These are phyloP conservation scores for Wickerhamiella sergipiensis DNA, from an alignment of 805 yeast species.

Conservation along the genomic window DNA sequence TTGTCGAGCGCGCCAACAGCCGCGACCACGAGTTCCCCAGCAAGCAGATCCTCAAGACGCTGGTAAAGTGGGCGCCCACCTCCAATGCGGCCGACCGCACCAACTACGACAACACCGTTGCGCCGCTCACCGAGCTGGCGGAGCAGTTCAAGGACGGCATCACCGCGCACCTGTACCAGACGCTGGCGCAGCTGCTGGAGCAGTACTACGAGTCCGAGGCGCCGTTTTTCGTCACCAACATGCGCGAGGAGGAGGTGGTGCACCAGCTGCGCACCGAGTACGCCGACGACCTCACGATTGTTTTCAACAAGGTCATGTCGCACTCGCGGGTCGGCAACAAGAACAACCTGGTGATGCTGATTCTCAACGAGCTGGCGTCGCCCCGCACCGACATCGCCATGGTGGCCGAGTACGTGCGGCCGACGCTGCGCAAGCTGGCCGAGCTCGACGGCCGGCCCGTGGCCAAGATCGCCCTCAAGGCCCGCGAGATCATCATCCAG, in stretches of 20 bases:
- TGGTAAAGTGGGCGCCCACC: slow-evolving; percentile 51
- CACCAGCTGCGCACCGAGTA: slow-evolving; percentile 78
- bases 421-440: slow-evolving; percentile 62
- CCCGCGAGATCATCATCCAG: slow-evolving; percentile 91
- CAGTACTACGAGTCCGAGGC: slow-evolving; percentile 69
- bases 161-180: slow-evolving; percentile 67
- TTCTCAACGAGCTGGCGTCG: slow-evolving; percentile 70
- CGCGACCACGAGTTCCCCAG: slow-evolving; percentile 88
- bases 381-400: slow-evolving; percentile 57
- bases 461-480: slow-evolving; percentile 87
- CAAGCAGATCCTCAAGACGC: slow-evolving; percentile 57
- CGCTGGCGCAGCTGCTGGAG: slow-evolving; percentile 53
- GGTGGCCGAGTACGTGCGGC: slow-evolving; percentile 54
- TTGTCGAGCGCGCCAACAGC: slow-evolving; percentile 49
- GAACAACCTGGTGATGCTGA: slow-evolving; percentile 77
- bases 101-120: slow-evolving; percentile 44
- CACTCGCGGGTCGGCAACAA: slow-evolving; percentile 90
- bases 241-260: slow-evolving; percentile 78
- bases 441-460: slow-evolving; percentile 82
- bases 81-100: slow-evolving; percentile 31
- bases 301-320: slow-evolving; percentile 61
- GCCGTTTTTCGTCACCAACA: slow-evolving; percentile 42
- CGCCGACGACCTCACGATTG: slow-evolving; percentile 59
- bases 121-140: slow-evolving; percentile 63
- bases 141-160: slow-evolving; percentile 60